Evolutionary conservation across 1,284 basidiomycete genomes (phyloP), one percentile per base, ranked within the genome.

Genomic region (Ceratobasidium sp.): DNA sequence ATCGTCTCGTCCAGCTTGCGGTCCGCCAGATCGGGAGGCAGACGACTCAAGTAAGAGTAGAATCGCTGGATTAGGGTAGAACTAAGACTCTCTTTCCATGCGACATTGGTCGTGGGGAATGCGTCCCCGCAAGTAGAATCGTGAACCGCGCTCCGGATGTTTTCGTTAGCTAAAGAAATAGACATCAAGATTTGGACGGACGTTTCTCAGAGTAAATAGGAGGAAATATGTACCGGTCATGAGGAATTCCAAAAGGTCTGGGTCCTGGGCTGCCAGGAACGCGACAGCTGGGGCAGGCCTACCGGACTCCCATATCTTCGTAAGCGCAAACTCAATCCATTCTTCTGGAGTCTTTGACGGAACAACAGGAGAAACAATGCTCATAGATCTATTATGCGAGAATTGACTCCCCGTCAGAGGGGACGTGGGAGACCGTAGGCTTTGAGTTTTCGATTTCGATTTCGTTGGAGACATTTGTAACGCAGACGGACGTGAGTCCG

Each of bases 341-440:
- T 89, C 88, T 31, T 87, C 87, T 1, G 85, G 82, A 0, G 81
- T 67, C 7, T 41, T 60, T 5, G 57, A 60, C 41, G 17, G 33
- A 11, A 75, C 56, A 59, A 60, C 59, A 51, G 50, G 50, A 17
- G 50, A 19, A 5, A n/a, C 19, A 24, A 19, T 19, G 50, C 17
- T 51, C 50, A n/a, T 51, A 17, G 50, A 24, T 17, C 19, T n/a
- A 51, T 19, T 51, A 17, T 7, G 50, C 5, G 50, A 51, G 50
- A 17, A n/a, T n/a, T n/a, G 19, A 24, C 17, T 24, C 24, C 50
- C 50, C 50, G 50, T 19, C 9, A 47, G 29, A 14, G 44, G 62
- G 29, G 45, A 50, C 17, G n/a, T 31, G 14, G 44, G 45, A 17
- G 47, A 24, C n/a, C n/a, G 62, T 7, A 33, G 22, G 22, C 19